Evolutionary conservation across 495 filamentous ascomycete species (phyloP), one percentile per base, ranked within the genome.

Genomic region (Daldinia loculata): DNA sequence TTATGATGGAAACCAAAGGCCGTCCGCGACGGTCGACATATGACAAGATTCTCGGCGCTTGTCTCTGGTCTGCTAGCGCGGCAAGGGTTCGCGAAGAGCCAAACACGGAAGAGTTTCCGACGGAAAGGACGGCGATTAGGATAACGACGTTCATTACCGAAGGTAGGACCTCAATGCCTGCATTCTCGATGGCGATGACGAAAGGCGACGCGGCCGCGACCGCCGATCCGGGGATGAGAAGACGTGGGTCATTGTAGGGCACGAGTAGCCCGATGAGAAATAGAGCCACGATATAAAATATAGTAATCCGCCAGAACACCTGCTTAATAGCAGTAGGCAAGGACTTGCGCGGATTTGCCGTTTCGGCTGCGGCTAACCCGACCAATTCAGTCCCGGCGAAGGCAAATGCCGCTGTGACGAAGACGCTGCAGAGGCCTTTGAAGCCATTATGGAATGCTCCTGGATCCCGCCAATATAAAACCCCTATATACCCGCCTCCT

Each of bases 331-430:
- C 93, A 0, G 90, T 91, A 0, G 93, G 93, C 6, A 97, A 86
- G 14, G 91, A 91, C 74, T 95, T 96, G 66, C 93, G 88, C 9
- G 93, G 93, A 76, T 96, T 96, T 4, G 87, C 88, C 2, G 93
- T 93, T 76, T 97, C 93, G 41, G 93, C 93, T 41, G 93, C 93
- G 29, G 93, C 93, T 36, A 97, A 86, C 60, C 93, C 95, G 58
- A 97, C 94, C n/a, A 98, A 82, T 76, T 98, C 95, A 11, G 94
- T 98, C 48, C 95, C 95, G 4, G 93, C 88, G 72, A 97, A 98
- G 61, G 95, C 89, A 74, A 98, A 97, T 32, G 94, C 93, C 2
- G 94, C 93, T 22, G 92, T 95, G 69, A 98, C 94, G 69, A 98
- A 95, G 62, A 97, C 92, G 76, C 89, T 91, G 84, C 94, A 98